Percentiles rank a stretch among this genome's conserved stretches.
Conservation (phyloP, 2,329 filamentous ascomycete genomes). For the Acarospora socialis region DNA sequence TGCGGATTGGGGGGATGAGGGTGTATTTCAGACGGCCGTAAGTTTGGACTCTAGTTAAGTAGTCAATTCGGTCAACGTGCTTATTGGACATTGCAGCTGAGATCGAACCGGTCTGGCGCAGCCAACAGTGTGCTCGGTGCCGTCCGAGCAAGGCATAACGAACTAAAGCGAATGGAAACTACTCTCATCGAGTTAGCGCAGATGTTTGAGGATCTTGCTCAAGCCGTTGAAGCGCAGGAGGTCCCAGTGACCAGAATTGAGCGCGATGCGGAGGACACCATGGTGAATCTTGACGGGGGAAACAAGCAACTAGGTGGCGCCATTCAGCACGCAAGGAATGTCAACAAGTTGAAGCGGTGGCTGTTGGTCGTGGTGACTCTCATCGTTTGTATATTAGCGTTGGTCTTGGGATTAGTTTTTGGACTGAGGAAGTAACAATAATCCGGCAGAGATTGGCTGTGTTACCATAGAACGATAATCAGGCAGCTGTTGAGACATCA, state of each 20-base stretch:
- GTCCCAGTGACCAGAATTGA: slow-evolving; percentile 47
- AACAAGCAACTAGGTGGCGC: slow-evolving; percentile 56
- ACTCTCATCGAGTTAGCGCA: slow-evolving; percentile 55
- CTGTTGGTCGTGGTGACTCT: slow-evolving; percentile 43
- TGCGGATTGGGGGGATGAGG: slow-evolving; percentile 61
- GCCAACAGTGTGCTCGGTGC: slow-evolving; percentile 60
- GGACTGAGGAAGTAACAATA: not conserved
- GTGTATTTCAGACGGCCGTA: slow-evolving; percentile 72
- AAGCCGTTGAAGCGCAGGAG: slow-evolving; percentile 60
- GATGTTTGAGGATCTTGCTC: slow-evolving; percentile 62
- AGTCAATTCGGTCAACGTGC: slow-evolving; percentile 1
- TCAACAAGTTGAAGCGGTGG: slow-evolving; percentile 71
- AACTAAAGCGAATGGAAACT: slow-evolving; percentile 66
- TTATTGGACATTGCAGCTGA: slow-evolving; percentile 39
- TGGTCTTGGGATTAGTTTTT: not conserved
- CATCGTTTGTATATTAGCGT: not conserved
- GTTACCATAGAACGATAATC: too few species aligned
- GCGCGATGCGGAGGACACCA: slow-evolving; percentile 50
- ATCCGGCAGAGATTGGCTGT: too few species aligned
- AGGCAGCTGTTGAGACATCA: too few species aligned
- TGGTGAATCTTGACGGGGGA: slow-evolving; percentile 51
- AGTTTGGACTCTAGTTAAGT: slow-evolving; percentile 21
- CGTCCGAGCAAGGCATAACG: slow-evolving; percentile 69
- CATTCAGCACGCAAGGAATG: slow-evolving; percentile 50
- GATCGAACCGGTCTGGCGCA: slow-evolving; percentile 58